Percentiles rank a stretch among this genome's conserved stretches.
phyloP scores from a whole-genome alignment of 192 early-diverging fungal species.

The Dissophora ornata region DNA sequence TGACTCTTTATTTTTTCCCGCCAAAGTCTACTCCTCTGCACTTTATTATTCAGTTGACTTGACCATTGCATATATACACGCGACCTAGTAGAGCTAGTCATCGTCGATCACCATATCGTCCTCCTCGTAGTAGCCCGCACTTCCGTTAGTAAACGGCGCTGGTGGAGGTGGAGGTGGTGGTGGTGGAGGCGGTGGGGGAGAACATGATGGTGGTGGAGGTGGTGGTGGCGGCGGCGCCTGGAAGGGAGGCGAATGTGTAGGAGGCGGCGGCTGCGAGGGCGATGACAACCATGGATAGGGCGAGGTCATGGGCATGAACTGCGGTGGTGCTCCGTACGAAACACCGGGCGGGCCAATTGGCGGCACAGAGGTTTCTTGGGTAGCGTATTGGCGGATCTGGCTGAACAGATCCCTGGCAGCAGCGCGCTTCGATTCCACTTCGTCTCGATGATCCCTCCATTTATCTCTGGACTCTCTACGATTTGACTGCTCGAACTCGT shows the following conservation, averaged over 20 bases:
- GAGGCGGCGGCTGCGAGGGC: slow-evolving; percentile 20
- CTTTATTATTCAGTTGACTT: not conserved
- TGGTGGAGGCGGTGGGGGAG: slow-evolving; percentile 13
- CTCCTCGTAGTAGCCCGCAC: slow-evolving; percentile 8
- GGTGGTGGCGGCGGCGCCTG: slow-evolving; percentile 25
- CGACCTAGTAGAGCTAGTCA: not conserved
- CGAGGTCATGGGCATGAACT: slow-evolving; percentile 2
- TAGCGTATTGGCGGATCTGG: not conserved
- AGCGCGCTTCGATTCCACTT: slow-evolving; percentile 2
- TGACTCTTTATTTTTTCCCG: not conserved
- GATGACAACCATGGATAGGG: slow-evolving; percentile 23
- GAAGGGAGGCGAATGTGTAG: slow-evolving; percentile 19
- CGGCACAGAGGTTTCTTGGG: not conserved
- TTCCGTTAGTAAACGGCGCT: not conserved
- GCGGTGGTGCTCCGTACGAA: slow-evolving; percentile 8
- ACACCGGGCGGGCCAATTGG: slow-evolving; percentile 1
- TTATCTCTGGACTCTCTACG: slow-evolving; percentile 1
- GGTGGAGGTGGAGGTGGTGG: slow-evolving; percentile 22
- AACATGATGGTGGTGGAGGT: slow-evolving; percentile 28
- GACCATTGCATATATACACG: not conserved
- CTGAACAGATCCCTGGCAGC: not conserved
- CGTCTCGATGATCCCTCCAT: slow-evolving; percentile 11
- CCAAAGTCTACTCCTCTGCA: not conserved
- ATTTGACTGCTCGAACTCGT: slow-evolving; percentile 22
- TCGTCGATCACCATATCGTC: slow-evolving; percentile 26